Evolutionary conservation across 2,329 filamentous ascomycete species (phyloP), one percentile per base, ranked within the genome.

Genomic region (Xylaria sp.): DNA sequence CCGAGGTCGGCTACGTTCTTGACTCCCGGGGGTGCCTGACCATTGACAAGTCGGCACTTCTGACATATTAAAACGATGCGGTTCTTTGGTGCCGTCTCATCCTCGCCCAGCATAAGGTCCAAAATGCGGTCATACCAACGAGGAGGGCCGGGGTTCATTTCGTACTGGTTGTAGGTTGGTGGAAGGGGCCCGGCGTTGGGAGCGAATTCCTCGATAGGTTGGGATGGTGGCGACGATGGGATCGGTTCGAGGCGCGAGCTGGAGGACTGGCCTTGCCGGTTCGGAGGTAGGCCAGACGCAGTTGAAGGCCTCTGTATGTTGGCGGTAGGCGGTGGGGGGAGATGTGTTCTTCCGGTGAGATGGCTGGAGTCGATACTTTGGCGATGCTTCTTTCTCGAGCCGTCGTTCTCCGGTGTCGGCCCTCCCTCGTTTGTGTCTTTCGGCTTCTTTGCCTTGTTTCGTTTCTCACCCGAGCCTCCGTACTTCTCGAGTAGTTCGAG

Each of bases 81-180:
- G 80, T 98, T 98, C 83, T 94, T 97, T 2, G 95, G 89, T 13
- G 92, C 90, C 4, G 93, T 97, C 81, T 99, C 96, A 76, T 99
- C 96, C 78, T 99, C 96, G 59, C 96, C 96, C 0, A 99, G 87
- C 31, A 99, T 88, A 0, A 97, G 89, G 77, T 99, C 96, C 66
- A 99, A 85, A 62, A 99, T 90, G 65, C 95, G 90, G 79, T 99
- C 96, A 81, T 98, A 99, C 96, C 96, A 99, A 77, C 92, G 90
- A 18, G 89, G 83, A 9, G 73, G 74, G 12, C 75, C 77, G 2
- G 72, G 66, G 49, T 71, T 73, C 28, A 70, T 55, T 7, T 79
- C 76, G 58, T 80, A 79, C 66, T 85, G 84, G 23, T 78, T 66
- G 13, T 76, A 72, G 20, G 77, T 66, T 9, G 77, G 70, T 20